Evolutionary conservation across 2,329 filamentous ascomycete species (phyloP).

Genomic region (Verticillium tricorpus): DNA sequence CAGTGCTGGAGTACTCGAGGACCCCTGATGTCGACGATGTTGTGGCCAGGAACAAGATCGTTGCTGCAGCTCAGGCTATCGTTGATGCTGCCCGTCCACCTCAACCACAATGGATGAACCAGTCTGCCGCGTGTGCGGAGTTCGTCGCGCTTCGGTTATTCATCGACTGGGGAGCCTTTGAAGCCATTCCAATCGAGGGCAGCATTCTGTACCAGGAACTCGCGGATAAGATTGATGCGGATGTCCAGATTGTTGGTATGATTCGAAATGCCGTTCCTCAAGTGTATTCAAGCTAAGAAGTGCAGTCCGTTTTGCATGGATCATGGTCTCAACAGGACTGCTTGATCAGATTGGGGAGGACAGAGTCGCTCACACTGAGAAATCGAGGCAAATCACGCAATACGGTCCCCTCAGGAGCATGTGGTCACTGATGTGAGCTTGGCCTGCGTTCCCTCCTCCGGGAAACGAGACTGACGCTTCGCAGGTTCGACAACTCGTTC

Average conservation of each 20-base stretch:
- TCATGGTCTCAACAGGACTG: conserved; percentile 4
- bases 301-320: conserved; percentile 8
- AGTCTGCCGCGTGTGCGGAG: conserved; percentile 2
- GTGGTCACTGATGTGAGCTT: conserved; percentile 1
- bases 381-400: conserved; percentile 2
- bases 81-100: conserved; percentile 1
- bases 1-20: not conserved
- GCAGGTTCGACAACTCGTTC: conserved; percentile 19
- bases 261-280: not conserved
- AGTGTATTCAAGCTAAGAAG: not conserved
- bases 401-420: not conserved
- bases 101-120: conserved; percentile 8
- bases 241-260: conserved; percentile 21
- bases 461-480: not conserved
- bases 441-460: not conserved
- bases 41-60: not conserved
- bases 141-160: conserved; percentile 18
- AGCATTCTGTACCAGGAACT: conserved; percentile 23
- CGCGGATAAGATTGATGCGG: conserved; percentile 21
- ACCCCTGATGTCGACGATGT: not conserved
- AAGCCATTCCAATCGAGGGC: conserved; percentile 23
- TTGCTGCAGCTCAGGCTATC: conserved; percentile 6
- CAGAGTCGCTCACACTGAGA: conserved; percentile 9
- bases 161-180: conserved; percentile 26
- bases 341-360: conserved; percentile 8